Evolutionary conservation across 495 filamentous ascomycete genomes (phyloP).

Genomic region (Aspergillus panamensis): DNA sequence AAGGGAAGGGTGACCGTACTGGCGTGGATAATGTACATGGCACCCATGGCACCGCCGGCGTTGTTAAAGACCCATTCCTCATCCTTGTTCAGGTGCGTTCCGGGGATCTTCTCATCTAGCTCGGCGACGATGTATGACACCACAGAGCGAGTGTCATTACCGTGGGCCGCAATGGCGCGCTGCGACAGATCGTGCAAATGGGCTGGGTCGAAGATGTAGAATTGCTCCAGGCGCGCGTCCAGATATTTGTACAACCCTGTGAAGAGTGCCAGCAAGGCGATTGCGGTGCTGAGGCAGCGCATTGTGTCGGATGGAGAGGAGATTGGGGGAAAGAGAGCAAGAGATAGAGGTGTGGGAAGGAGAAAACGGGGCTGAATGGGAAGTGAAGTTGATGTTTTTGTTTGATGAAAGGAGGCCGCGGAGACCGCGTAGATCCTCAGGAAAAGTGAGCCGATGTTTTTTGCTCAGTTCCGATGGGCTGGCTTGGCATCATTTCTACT

Average conservation of each 20-base stretch:
- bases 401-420: conserved; percentile 5
- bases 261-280: conserved; percentile 57
- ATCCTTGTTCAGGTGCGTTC: conserved; percentile 40
- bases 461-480: not conserved
- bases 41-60: conserved; percentile 81
- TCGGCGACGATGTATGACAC: conserved; percentile 60
- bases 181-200: conserved; percentile 66
- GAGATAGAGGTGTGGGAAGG: not conserved
- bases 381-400: not conserved
- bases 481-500: conserved; percentile 6
- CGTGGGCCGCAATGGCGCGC: conserved; percentile 61
- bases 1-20: conserved; percentile 38
- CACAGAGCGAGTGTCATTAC: conserved; percentile 66
- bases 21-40: conserved; percentile 85
- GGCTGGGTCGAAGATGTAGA: conserved; percentile 71
- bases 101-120: conserved; percentile 36
- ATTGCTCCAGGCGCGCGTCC: conserved; percentile 64
- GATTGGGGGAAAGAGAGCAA: not conserved
- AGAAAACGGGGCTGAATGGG: not conserved
- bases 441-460: conserved; percentile 8
- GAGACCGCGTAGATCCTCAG: not conserved
- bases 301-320: conserved; percentile 20
- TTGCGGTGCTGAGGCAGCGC: conserved; percentile 51
- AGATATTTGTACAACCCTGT: conserved; percentile 58
- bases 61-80: conserved; percentile 59